Conservation (phyloP, 139 green algal genomes). For the Protoeuglena noctilucae region DNA sequence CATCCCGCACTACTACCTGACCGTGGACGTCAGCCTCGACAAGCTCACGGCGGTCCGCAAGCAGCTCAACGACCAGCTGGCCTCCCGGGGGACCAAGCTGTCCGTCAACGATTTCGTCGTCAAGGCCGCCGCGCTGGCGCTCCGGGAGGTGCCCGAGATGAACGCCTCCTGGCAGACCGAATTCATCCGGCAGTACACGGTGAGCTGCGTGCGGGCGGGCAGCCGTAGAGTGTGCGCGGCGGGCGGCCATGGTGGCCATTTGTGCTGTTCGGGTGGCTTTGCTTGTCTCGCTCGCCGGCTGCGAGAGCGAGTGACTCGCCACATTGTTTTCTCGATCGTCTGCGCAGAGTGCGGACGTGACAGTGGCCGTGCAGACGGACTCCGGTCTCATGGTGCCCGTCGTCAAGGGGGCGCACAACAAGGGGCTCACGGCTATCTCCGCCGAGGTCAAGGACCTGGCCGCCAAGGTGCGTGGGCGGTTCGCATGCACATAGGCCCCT, state of each 20-base stretch:
- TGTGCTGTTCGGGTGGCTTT: no score
- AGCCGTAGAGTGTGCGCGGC: no score
- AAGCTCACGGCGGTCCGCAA: conserved; percentile 32
- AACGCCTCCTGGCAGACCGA: conserved; percentile 5
- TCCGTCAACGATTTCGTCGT: conserved; percentile 90
- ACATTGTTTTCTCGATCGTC: no score
- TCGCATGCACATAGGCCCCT: no score
- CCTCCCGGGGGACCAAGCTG: conserved; percentile 25
- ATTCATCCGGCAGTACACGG: conserved; percentile 41
- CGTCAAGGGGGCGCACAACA: conserved; percentile 46
- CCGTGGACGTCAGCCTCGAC: conserved; percentile 43
- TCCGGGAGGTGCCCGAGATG: conserved; percentile 52
- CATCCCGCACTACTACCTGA: conserved; percentile 96
- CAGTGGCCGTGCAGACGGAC: conserved; percentile 69
- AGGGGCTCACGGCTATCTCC: conserved; percentile 51
- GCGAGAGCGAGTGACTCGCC: no score
- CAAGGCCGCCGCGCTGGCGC: conserved; percentile 60
- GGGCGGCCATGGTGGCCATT: no score
- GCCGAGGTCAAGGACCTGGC: conserved; percentile 52
- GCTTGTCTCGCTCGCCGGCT: no score
- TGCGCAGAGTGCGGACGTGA: conserved; percentile 54
- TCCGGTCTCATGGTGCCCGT: conserved; percentile 85
- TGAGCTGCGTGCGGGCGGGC: no score
- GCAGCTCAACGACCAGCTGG: conserved; percentile 39
- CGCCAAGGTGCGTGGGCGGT: no score